phyloP scores from a whole-genome alignment of 116 monocot genomes.

The Iris pallida region DNA sequence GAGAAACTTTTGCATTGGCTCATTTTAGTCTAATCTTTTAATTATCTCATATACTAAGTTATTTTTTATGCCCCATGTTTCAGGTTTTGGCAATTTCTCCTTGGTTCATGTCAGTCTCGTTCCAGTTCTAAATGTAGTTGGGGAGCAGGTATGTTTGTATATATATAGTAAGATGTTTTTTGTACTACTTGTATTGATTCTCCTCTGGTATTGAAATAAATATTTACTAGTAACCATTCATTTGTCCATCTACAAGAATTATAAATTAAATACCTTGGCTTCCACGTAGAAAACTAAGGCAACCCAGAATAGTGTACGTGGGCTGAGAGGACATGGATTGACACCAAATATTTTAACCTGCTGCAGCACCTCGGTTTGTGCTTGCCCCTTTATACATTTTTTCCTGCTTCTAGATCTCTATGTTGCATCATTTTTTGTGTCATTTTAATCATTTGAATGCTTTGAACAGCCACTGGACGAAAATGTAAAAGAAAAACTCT shows the following conservation, averaged over 20 bases:
- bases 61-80: slow-evolving; percentile 7
- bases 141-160: slow-evolving; percentile 39
- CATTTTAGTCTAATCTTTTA: neutral
- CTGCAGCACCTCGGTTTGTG: slow-evolving; percentile 39
- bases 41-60: neutral
- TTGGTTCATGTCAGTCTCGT: slow-evolving; percentile 58
- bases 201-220: too few species aligned
- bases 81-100: slow-evolving; percentile 49
- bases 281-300: slow-evolving; percentile 62
- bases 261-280: neutral
- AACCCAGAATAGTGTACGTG: slow-evolving; percentile 62
- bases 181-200: too few species aligned
- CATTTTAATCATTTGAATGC: neutral
- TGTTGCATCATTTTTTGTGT: too few species aligned
- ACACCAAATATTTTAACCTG: slow-evolving; percentile 63
- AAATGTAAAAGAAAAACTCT: slow-evolving; percentile 72
- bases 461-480: slow-evolving; percentile 42
- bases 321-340: slow-evolving; percentile 46
- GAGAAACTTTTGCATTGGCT: slow-evolving; percentile 10
- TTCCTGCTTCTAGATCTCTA: too few species aligned
- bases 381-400: neutral
- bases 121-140: slow-evolving; percentile 52
- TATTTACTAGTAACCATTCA: too few species aligned
- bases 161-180: neutral
- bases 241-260: too few species aligned